phyloP scores from a whole-genome alignment of 2,329 filamentous ascomycete species.

The Sarocladiaceae sp. region DNA sequence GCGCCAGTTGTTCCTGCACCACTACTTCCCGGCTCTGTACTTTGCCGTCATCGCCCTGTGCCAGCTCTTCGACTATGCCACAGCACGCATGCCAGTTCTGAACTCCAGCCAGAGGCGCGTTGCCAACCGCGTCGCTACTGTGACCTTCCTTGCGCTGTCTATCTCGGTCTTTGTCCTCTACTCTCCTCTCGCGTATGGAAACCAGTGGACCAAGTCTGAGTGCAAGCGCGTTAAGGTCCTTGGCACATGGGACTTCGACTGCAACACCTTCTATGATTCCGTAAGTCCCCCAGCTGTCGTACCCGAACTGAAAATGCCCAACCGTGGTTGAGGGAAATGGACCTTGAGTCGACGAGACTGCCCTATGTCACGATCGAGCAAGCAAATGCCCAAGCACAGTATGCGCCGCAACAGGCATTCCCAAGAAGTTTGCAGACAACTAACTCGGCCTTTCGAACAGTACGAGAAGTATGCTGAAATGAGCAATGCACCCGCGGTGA shows the following conservation, averaged over 20 bases:
- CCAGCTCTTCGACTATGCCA: conserved; percentile 83
- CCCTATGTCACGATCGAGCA: conserved; percentile 11
- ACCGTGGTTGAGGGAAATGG: conserved; percentile 14
- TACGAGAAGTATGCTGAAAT: conserved; percentile 40
- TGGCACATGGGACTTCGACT: conserved; percentile 93
- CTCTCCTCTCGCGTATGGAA: conserved; percentile 87
- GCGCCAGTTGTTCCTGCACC: conserved; percentile 95
- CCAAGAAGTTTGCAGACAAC: not conserved
- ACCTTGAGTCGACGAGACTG: conserved; percentile 5
- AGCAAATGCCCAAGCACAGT: not conserved
- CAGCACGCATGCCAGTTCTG: conserved; percentile 65
- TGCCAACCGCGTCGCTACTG: conserved; percentile 69
- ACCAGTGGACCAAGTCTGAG: conserved; percentile 84
- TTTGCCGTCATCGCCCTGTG: conserved; percentile 88
- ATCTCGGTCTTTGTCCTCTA: conserved; percentile 79
- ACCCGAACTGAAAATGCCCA: conserved; percentile 30
- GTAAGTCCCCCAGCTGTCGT: conserved; percentile 57
- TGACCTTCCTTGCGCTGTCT: conserved; percentile 69
- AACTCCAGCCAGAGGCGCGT: conserved; percentile 63
- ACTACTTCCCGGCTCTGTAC: conserved; percentile 96
- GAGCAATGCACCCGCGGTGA: conserved; percentile 24
- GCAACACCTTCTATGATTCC: conserved; percentile 82
- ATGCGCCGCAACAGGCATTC: not conserved
- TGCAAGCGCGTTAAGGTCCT: conserved; percentile 88
- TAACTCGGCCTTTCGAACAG: conserved; percentile 18